Conservation (phyloP, 2,329 filamentous ascomycete genomes). For the Alternaria metachromatica region DNA sequence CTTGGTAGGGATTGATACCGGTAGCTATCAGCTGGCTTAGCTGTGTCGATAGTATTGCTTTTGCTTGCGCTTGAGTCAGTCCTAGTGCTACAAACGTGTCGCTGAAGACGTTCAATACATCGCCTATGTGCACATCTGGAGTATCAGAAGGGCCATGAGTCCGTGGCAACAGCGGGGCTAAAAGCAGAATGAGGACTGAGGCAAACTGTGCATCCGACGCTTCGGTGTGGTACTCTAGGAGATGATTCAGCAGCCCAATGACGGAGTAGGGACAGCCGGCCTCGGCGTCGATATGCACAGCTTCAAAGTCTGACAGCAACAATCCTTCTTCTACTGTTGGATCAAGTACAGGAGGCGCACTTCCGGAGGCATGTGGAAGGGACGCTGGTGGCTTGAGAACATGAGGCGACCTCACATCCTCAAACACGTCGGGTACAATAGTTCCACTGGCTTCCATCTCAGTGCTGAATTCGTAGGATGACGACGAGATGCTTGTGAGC, state of each 20-base stretch:
- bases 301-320: conserved; percentile 47
- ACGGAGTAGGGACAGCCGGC: conserved; percentile 48
- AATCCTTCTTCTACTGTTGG: conserved; percentile 36
- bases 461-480: conserved; percentile 35
- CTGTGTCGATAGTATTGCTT: conserved; percentile 49
- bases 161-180: conserved; percentile 54
- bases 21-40: conserved; percentile 51
- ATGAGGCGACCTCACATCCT: conserved; percentile 36
- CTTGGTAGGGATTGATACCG: conserved; percentile 58
- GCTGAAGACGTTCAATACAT: conserved; percentile 48
- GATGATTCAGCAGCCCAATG: conserved; percentile 51
- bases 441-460: conserved; percentile 53
- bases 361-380: conserved; percentile 31
- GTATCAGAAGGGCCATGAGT: conserved; percentile 44
- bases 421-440: conserved; percentile 46
- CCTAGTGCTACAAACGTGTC: conserved; percentile 50
- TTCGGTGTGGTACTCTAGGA: conserved; percentile 51
- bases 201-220: conserved; percentile 56
- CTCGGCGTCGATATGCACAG: conserved; percentile 44
- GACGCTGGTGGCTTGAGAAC: conserved; percentile 20
- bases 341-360: conserved; percentile 33
- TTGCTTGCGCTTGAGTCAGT: conserved; percentile 48
- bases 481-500: conserved; percentile 40
- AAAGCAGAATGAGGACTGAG: conserved; percentile 54
- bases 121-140: conserved; percentile 34